A percentile compares a stretch with the other conserved stretches of the same genome.
phyloP scores from a whole-genome alignment of 495 filamentous ascomycete genomes.

The Aspergillus kassunensis region DNA sequence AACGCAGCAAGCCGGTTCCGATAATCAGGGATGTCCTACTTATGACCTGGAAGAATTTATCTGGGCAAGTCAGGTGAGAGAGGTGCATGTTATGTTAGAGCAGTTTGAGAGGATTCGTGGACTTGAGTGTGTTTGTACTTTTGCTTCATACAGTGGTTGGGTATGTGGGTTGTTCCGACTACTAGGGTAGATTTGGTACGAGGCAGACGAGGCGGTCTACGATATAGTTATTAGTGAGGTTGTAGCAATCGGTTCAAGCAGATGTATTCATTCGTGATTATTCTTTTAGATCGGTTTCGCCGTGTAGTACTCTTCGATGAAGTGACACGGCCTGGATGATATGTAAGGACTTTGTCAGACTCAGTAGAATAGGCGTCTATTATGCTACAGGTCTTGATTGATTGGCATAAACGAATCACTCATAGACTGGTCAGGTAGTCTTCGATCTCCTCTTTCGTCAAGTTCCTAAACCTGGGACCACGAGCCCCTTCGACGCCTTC shows the following conservation, averaged over 20 bases:
- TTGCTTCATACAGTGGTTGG: neutral
- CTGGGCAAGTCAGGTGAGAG: no score
- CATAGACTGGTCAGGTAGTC: slow-evolving; percentile 97
- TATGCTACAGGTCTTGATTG: slow-evolving; percentile 22
- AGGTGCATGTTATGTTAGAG: no score
- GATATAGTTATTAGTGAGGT: neutral
- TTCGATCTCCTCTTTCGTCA: slow-evolving; percentile 97
- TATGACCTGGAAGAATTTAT: no score
- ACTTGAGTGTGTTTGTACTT: neutral
- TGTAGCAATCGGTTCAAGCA: neutral
- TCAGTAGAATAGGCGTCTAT: slow-evolving; percentile 23
- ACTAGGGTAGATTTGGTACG: neutral
- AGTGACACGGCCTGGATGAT: neutral
- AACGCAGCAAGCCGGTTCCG: slow-evolving; percentile 2
- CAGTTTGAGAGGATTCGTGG: no score
- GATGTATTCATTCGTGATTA: neutral
- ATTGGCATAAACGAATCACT: slow-evolving; percentile 17
- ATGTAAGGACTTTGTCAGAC: slow-evolving; percentile 14
- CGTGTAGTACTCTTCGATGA: neutral
- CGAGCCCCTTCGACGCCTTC: slow-evolving; percentile 87
- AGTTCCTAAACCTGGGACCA: slow-evolving; percentile 91
- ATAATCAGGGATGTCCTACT: neutral
- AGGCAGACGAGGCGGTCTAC: neutral
- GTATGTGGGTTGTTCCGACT: no score
- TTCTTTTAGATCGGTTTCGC: neutral